Conservation (phyloP, 2,329 filamentous ascomycete species). For the Lizonia empirigonia region DNA sequence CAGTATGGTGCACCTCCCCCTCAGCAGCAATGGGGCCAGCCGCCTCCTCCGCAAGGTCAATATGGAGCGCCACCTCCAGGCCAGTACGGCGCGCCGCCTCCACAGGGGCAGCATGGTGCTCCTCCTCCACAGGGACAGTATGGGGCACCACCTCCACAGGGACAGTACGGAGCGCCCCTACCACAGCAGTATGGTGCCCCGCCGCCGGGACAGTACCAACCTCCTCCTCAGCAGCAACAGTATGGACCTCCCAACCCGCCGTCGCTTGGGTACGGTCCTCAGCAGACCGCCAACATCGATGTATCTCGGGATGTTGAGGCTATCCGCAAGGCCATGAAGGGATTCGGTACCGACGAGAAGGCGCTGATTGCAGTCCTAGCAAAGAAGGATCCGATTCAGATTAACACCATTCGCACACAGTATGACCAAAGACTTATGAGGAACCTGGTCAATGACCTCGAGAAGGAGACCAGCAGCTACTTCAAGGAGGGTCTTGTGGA, state of each 20-base stretch:
- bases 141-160: conserved; percentile 38
- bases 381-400: conserved; percentile 77
- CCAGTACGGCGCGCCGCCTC: conserved; percentile 31
- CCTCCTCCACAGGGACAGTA: conserved; percentile 28
- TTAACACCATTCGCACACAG: conserved; percentile 64
- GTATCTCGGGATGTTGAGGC: conserved; percentile 71
- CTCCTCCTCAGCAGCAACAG: conserved; percentile 37
- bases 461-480: conserved; percentile 74
- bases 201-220: conserved; percentile 21
- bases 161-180: conserved; percentile 43
- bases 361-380: conserved; percentile 72
- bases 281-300: conserved; percentile 65
- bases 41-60: conserved; percentile 30
- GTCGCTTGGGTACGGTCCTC: conserved; percentile 75
- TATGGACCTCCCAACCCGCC: conserved; percentile 49
- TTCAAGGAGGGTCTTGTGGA: conserved; percentile 77
- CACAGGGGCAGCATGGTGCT: conserved; percentile 28
- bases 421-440: conserved; percentile 69
- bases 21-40: conserved; percentile 22
- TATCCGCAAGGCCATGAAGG: conserved; percentile 86
- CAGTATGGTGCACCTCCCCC: conserved; percentile 40
- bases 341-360: conserved; percentile 87
- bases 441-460: conserved; percentile 74
- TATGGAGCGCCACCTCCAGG: conserved; percentile 33
- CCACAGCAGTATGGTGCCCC: conserved; percentile 46